Percentiles rank a stretch among this genome's conserved stretches.
phyloP scores from a whole-genome alignment of 768 basidiomycete species.

The Trametes maxima region DNA sequence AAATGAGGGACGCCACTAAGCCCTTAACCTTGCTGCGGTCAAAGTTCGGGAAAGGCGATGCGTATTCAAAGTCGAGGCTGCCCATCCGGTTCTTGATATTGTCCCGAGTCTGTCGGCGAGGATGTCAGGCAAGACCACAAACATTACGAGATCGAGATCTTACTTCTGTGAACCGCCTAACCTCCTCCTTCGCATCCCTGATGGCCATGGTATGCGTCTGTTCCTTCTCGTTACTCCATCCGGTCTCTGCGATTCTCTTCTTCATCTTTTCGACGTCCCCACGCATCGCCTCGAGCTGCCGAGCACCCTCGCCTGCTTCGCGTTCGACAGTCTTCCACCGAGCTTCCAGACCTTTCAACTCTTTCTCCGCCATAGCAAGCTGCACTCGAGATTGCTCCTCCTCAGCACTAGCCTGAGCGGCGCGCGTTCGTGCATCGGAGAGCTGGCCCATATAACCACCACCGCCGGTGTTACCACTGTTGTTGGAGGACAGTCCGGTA shows the following conservation, averaged over 20 bases:
- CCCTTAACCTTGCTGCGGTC: slow-evolving; percentile 89
- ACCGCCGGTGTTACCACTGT: slow-evolving; percentile 69
- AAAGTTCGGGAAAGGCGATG: slow-evolving; percentile 75
- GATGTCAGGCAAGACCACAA: slow-evolving; percentile 4
- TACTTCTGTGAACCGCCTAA: slow-evolving; percentile 67
- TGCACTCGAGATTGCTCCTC: slow-evolving; percentile 81
- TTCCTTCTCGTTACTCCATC: slow-evolving; percentile 81
- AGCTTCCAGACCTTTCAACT: slow-evolving; percentile 73
- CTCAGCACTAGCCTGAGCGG: slow-evolving; percentile 79
- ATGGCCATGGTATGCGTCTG: slow-evolving; percentile 53
- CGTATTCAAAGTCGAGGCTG: slow-evolving; percentile 82
- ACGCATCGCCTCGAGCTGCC: slow-evolving; percentile 62
- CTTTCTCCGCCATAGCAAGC: slow-evolving; percentile 76
- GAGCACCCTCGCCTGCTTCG: slow-evolving; percentile 77
- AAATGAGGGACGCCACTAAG: slow-evolving; percentile 86
- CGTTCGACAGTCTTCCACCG: slow-evolving; percentile 83
- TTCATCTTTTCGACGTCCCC: slow-evolving; percentile 59
- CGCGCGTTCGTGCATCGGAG: slow-evolving; percentile 75
- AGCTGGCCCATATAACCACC: slow-evolving; percentile 98
- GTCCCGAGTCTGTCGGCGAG: slow-evolving; percentile 60
- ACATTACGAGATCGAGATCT: slow-evolving; percentile 13
- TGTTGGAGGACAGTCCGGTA: slow-evolving; percentile 82
- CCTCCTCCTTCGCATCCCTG: slow-evolving; percentile 53
- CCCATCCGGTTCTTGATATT: slow-evolving; percentile 64
- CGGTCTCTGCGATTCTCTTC: slow-evolving; percentile 56